Evolutionary conservation across 345 rosid genomes (phyloP).

Genomic region (Rhodamnia rubescens): DNA sequence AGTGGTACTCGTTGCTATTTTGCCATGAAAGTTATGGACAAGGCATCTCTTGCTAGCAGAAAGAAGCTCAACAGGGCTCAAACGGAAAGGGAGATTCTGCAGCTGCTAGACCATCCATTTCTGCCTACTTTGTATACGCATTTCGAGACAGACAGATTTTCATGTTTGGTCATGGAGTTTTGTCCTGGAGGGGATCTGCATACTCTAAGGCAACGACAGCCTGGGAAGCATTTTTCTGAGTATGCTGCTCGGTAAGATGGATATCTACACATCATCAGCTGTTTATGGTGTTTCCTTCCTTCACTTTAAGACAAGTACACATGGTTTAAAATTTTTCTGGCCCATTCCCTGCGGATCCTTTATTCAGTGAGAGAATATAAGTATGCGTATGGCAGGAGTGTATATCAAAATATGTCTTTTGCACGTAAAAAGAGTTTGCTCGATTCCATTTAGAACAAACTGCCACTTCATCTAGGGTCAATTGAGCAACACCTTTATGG

Average conservation of each 20-base stretch:
- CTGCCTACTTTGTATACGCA: slow-evolving; percentile 89
- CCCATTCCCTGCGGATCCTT: neutral
- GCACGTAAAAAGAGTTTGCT: neutral
- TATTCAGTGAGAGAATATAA: neutral
- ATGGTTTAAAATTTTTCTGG: neutral
- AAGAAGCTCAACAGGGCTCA: slow-evolving; percentile 94
- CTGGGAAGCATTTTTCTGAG: slow-evolving; percentile 91
- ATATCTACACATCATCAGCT: neutral
- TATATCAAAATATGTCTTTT: neutral
- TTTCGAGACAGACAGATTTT: slow-evolving; percentile 94
- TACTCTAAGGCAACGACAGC: slow-evolving; percentile 87
- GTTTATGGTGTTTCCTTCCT: neutral
- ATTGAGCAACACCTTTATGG: neutral
- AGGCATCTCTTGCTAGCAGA: slow-evolving; percentile 89
- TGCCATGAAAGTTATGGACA: slow-evolving; percentile 99
- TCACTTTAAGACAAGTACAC: neutral
- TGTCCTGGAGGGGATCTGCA: slow-evolving; percentile 99
- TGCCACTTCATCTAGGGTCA: neutral
- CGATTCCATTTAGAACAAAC: neutral
- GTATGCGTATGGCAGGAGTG: neutral
- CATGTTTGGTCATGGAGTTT: slow-evolving; percentile 94
- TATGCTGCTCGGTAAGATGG: slow-evolving; percentile 89
- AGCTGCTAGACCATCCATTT: slow-evolving; percentile 93
- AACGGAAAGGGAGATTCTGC: slow-evolving; percentile 95
- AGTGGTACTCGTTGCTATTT: slow-evolving; percentile 84